Evolutionary conservation across 2,329 filamentous ascomycete genomes (phyloP), one percentile per base, ranked within the genome.

Genomic region (Neofusicoccum cordaticola): DNA sequence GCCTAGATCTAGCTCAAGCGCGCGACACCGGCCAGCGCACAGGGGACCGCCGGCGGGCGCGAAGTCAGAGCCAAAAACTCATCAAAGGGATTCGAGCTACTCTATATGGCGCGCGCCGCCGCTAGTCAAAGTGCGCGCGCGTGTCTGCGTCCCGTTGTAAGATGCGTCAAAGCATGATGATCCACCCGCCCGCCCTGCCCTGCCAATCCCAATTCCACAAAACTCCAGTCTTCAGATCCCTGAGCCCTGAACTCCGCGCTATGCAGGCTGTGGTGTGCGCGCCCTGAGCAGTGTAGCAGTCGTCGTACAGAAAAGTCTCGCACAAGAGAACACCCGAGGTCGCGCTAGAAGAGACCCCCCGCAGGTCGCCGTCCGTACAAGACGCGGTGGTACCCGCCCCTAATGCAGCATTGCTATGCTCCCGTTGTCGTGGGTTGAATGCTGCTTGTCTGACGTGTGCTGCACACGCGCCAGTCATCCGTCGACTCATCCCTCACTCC

Each of bases 191-290:
- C 56, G 56, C 39, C 41, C 6, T 13, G 7, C 56, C 42, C n/a
- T 60, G 56, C n/a, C 42, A 48, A 60, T 60, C 42, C 56, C 42
- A 60, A 60, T 60, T 39, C 56, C 56, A 22, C 42, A 39, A 60
- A 57, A 60, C 56, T 60, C 56, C 56, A 60, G 41, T 44, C 41
- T 47, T 47, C 56, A 45, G 56, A 60, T 60, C 42, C 56, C 56
- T 52, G 50, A 37, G 50, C 50, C 50, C 50, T 60, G 56, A 60
- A 60, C 56, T 60, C 56, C 56, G 56, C 56, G 56, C 56, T 60
- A 60, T 60, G 56, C 56, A 60, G 56, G 27, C 56, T 60, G 56
- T 22, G 41, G 52, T 27, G 42, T 39, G 51, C 39, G 51, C 9
- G 9, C 37, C 37, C 37, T 13, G 15, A 44, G 53, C 53, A 44